These are phyloP conservation scores for Panaeolus cyanescens DNA, from an alignment of 768 basidiomycete genomes.

Conservation along the genomic window DNA sequence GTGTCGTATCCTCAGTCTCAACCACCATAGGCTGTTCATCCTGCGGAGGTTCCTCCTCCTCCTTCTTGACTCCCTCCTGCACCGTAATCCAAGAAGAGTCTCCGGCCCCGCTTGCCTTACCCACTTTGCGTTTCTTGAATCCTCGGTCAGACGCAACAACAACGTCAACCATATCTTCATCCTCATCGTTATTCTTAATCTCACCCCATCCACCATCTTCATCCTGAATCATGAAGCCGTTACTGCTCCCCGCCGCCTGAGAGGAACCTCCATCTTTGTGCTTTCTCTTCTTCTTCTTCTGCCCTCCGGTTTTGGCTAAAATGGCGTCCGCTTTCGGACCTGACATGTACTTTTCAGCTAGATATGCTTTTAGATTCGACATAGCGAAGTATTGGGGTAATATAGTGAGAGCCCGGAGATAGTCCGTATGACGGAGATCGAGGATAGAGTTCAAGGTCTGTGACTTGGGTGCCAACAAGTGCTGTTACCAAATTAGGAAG, in stretches of 20 bases:
- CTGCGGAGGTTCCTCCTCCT: slow-evolving; percentile 57
- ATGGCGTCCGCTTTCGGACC: slow-evolving; percentile 97
- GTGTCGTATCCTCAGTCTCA: slow-evolving; percentile 24
- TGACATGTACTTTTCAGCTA: slow-evolving; percentile 94
- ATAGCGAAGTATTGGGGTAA: slow-evolving; percentile 22
- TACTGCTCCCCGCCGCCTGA: slow-evolving; percentile 18
- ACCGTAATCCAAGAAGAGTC: slow-evolving; percentile 72
- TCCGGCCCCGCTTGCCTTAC: slow-evolving; percentile 29
- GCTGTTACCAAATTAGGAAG: background rate
- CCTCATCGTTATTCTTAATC: slow-evolving; percentile 42
- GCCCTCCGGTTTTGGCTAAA: slow-evolving; percentile 59
- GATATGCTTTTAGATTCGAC: slow-evolving; percentile 74
- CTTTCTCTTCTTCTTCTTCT: slow-evolving; percentile 83
- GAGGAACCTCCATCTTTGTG: slow-evolving; percentile 27
- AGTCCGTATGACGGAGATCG: background rate
- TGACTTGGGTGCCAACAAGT: background rate
- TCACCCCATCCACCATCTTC: slow-evolving; percentile 76
- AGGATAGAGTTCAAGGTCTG: background rate
- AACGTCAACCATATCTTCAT: slow-evolving; percentile 63
- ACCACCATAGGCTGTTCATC: slow-evolving; percentile 75
- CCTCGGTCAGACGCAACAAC: slow-evolving; percentile 73
- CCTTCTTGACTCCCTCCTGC: slow-evolving; percentile 52
- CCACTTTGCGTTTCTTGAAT: slow-evolving; percentile 73
- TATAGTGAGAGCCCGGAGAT: background rate
- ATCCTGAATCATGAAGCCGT: slow-evolving; percentile 51